A percentile compares a stretch with the other conserved stretches of the same genome.
phyloP scores from a whole-genome alignment of 169 alveolate species.

The Eimeria praecox region DNA sequence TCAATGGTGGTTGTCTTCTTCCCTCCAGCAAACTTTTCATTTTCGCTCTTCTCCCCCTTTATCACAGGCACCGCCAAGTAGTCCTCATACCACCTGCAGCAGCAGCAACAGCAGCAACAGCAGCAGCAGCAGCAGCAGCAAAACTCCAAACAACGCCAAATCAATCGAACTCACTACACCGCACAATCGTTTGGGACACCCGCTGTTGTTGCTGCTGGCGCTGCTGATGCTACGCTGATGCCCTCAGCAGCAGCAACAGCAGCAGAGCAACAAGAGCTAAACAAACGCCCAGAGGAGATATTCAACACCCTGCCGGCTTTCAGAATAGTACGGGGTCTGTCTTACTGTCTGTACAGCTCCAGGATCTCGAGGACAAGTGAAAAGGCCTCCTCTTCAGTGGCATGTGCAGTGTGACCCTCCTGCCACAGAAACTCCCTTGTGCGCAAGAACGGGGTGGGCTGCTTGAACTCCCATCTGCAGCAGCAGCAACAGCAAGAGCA shows the following conservation, averaged over 20 bases:
- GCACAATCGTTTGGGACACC: too few relatives aligned
- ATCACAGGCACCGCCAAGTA: conserved; percentile 98
- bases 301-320: not conserved
- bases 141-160: not conserved
- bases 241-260: not conserved
- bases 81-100: conserved; percentile 95
- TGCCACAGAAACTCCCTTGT: conserved; percentile 99
- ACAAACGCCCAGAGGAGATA: not conserved
- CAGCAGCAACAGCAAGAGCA: not conserved
- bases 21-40: conserved; percentile 99
- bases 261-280: not conserved
- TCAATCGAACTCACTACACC: too few relatives aligned
- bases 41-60: conserved; percentile 98
- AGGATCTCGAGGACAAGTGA: conserved; percentile 94
- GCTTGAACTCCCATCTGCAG: conserved; percentile 99
- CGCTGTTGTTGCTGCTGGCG: too few relatives aligned
- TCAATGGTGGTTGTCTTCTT: conserved; percentile 98
- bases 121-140: conserved; percentile 18
- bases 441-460: conserved; percentile 99
- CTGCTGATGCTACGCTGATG: too few relatives aligned
- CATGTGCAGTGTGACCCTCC: conserved; percentile 99
- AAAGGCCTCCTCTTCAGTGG: conserved; percentile 97
- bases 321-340: not conserved
- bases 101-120: not conserved
- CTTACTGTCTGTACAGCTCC: conserved; percentile 82